Conservation (phyloP, 2,329 filamentous ascomycete genomes). For the Aspergillus cejpii region DNA sequence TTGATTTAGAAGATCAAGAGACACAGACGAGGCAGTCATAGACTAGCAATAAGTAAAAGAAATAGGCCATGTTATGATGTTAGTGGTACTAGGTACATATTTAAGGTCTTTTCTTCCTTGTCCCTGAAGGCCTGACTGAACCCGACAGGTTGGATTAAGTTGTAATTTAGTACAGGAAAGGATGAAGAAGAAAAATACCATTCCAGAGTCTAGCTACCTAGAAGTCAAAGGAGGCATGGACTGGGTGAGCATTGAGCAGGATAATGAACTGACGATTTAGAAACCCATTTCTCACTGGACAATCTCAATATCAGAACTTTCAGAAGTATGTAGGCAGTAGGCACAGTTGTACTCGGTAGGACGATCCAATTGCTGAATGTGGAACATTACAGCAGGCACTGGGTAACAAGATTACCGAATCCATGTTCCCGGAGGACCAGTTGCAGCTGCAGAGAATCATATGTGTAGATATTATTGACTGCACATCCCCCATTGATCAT, state of each 20-base stretch:
- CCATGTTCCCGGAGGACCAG: not conserved
- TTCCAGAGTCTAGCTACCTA: no score
- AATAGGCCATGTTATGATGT: not conserved
- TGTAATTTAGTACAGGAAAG: conserved; percentile 30
- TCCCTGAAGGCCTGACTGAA: conserved; percentile 14
- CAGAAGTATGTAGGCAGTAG: not conserved
- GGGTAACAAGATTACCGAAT: not conserved
- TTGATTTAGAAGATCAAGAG: no score
- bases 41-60: not conserved
- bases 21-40: not conserved
- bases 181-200: conserved; percentile 3
- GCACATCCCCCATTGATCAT: no score
- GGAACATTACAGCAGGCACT: not conserved
- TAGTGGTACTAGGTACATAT: not conserved
- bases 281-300: no score
- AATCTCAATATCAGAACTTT: no score
- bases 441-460: not conserved
- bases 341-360: no score
- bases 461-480: not conserved
- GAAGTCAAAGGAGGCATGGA: no score
- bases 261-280: no score
- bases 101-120: not conserved
- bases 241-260: no score
- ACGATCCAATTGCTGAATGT: no score
- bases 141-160: conserved; percentile 37